Conservation (phyloP, 495 filamentous ascomycete species). For the Hypoxylon lenormandii region DNA sequence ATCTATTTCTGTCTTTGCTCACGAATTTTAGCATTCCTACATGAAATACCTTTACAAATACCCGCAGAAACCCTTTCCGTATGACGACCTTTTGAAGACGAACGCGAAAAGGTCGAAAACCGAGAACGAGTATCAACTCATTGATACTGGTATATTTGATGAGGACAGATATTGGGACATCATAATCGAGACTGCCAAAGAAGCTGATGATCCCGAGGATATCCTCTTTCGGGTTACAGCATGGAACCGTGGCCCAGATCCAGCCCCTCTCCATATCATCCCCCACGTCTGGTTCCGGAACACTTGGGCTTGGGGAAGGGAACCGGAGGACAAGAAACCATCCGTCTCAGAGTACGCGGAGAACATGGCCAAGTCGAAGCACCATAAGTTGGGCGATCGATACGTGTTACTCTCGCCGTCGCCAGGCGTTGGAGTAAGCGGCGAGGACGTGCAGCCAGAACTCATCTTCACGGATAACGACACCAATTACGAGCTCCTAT, state of each 20-base stretch:
- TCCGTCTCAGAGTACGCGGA: conserved; percentile 72
- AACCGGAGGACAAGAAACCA: conserved; percentile 78
- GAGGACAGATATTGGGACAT: conserved; percentile 97
- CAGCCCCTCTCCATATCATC: conserved; percentile 89
- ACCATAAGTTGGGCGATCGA: conserved; percentile 81
- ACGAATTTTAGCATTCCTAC: conserved; percentile 81
- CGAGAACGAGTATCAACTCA: conserved; percentile 88
- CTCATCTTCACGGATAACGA: conserved; percentile 96
- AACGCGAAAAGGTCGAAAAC: conserved; percentile 78
- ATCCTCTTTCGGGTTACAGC: conserved; percentile 93
- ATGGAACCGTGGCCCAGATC: conserved; percentile 92
- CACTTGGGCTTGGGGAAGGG: conserved; percentile 91
- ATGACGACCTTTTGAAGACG: conserved; percentile 83
- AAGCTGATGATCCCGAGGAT: conserved; percentile 87
- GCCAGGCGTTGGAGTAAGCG: conserved; percentile 79
- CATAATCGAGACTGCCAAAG: conserved; percentile 95
- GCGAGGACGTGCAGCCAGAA: conserved; percentile 83
- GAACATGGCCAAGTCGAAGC: conserved; percentile 76
- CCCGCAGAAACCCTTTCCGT: conserved; percentile 89
- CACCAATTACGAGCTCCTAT: conserved; percentile 82
- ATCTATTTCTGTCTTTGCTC: conserved; percentile 10
- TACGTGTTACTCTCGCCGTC: conserved; percentile 90
- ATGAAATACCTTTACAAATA: conserved; percentile 99
- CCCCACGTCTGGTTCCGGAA: conserved; percentile 98
- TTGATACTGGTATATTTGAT: conserved; percentile 91